These are phyloP conservation scores for Metarhizium sp. DNA, from an alignment of 2,329 filamentous ascomycete genomes.

Conservation along the genomic window DNA sequence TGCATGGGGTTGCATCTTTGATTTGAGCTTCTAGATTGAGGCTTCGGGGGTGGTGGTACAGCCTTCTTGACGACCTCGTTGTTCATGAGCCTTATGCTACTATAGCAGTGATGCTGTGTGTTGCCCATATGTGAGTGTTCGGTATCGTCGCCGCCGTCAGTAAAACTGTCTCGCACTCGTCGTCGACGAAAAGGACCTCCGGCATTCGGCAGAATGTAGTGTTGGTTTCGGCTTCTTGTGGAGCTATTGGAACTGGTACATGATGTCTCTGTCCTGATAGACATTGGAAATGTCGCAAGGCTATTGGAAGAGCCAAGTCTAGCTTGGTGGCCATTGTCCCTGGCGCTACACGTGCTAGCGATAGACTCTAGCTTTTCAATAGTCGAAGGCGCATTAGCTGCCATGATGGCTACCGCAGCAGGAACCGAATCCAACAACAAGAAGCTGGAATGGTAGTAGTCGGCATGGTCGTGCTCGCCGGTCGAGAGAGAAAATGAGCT, in stretches of 20 bases:
- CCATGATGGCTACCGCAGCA: constrained; percentile 1
- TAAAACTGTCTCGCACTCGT: neutral
- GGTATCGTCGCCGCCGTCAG: neutral
- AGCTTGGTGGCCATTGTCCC: constrained; percentile 3
- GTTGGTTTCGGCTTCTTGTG: constrained; percentile 5
- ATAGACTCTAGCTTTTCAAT: neutral
- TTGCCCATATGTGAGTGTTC: neutral
- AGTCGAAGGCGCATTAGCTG: neutral
- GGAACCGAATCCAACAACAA: constrained; percentile 7
- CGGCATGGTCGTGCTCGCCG: neutral
- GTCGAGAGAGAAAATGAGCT: neutral
- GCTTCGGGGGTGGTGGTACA: constrained; percentile 4
- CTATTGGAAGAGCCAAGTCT: constrained; percentile 2
- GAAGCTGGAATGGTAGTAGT: constrained; percentile 4
- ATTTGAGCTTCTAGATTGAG: constrained; percentile 11
- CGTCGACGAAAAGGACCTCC: neutral
- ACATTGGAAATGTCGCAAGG: constrained; percentile 7
- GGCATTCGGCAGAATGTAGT: constrained; percentile 7
- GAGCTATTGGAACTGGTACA: constrained; percentile 12
- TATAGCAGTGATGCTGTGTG: neutral
- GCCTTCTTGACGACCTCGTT: neutral
- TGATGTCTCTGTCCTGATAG: constrained; percentile 12
- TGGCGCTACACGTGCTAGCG: neutral
- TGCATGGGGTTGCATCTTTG: constrained; percentile 10
- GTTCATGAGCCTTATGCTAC: neutral